These are phyloP conservation scores for Agaricus blazei DNA, from an alignment of 768 basidiomycete species.

Conservation along the genomic window DNA sequence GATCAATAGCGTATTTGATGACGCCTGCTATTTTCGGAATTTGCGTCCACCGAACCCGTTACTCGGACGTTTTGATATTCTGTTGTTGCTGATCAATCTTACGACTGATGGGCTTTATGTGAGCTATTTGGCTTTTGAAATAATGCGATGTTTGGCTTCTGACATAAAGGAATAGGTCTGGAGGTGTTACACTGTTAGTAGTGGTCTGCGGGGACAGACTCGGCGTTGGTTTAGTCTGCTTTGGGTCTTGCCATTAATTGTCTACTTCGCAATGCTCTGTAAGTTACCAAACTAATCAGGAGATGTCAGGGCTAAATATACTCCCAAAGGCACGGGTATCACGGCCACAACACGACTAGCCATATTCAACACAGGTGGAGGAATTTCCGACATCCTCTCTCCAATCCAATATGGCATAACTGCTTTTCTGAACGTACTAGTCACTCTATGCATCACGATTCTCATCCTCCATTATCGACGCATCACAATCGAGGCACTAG, in stretches of 20 bases:
- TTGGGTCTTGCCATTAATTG: background rate
- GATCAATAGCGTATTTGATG: background rate
- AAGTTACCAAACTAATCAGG: background rate
- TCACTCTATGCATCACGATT: conserved; percentile 8
- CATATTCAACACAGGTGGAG: background rate
- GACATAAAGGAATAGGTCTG: background rate
- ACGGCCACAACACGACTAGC: background rate
- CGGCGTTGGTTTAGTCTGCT: background rate
- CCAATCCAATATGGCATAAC: background rate
- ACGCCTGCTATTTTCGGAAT: background rate
- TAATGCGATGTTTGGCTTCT: background rate
- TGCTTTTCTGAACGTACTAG: conserved; percentile 10
- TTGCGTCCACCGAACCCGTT: background rate
- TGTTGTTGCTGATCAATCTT: background rate
- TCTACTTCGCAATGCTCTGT: background rate
- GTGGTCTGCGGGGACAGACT: background rate
- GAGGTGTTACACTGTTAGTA: background rate
- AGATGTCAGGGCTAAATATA: background rate
- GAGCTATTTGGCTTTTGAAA: background rate
- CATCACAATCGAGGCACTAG: conserved; percentile 6
- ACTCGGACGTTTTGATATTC: background rate
- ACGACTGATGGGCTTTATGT: conserved; percentile 1
- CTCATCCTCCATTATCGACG: conserved; percentile 8
- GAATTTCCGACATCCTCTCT: background rate
- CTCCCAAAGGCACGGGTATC: background rate